phyloP scores from a whole-genome alignment of 805 yeast species.

The Saccharomyces jurei region DNA sequence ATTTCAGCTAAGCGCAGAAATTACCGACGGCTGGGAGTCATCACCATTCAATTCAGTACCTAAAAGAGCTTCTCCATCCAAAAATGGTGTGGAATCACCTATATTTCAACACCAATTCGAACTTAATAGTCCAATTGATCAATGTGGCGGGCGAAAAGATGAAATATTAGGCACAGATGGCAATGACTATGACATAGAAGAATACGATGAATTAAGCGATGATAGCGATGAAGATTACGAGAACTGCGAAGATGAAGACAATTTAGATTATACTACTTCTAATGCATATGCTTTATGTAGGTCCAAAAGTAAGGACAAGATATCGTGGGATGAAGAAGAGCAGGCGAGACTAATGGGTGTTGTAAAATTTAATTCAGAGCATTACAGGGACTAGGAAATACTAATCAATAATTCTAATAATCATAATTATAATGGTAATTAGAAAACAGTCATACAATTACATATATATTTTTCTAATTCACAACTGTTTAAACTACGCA shows the following conservation, averaged over 20 bases:
- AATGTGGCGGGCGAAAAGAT: conserved; percentile 14
- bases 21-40: conserved; percentile 4
- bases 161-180: conserved; percentile 9
- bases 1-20: conserved; percentile 16
- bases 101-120: conserved; percentile 40
- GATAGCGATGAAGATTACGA: conserved; percentile 11
- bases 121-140: conserved; percentile 30
- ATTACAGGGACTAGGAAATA: not conserved
- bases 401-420: not conserved
- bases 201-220: conserved; percentile 3
- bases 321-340: conserved; percentile 26
- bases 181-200: conserved; percentile 11
- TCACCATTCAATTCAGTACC: conserved; percentile 6
- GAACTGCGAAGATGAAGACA: conserved; percentile 12
- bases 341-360: conserved; percentile 22
- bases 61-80: conserved; percentile 10
- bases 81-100: conserved; percentile 12
- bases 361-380: conserved; percentile 18
- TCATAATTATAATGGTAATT: not conserved
- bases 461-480: not conserved
- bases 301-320: conserved; percentile 27
- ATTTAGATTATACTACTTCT: conserved; percentile 27
- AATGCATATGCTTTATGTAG: conserved; percentile 27
- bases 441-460: not conserved
- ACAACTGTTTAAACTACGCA: not conserved